phyloP scores from a whole-genome alignment of 2,329 filamentous ascomycete species.

The Pseudopyrenochaeta lycopersici region DNA sequence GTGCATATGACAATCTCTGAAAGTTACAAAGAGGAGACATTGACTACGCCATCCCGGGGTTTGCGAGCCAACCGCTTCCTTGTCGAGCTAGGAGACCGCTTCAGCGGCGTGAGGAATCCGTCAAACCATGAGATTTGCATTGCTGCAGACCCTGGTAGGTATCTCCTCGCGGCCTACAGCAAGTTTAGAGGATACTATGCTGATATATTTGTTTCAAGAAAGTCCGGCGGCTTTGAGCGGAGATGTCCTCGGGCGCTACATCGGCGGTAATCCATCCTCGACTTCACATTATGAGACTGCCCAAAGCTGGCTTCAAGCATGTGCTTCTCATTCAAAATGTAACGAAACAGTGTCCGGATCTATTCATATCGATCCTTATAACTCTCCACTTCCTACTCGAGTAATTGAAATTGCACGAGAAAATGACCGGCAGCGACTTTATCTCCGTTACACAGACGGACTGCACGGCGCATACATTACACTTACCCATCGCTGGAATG shows the following conservation, averaged over 20 bases:
- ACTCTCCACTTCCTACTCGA: not conserved
- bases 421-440: not conserved
- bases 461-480: not conserved
- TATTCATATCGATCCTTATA: not conserved
- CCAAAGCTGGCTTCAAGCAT: not conserved
- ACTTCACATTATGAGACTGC: not conserved
- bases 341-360: not conserved
- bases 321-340: not conserved
- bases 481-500: not conserved
- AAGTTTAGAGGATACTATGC: not conserved
- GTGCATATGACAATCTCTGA: slow-evolving; percentile 1
- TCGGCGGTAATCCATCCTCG: not conserved
- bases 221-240: not conserved
- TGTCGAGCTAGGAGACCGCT: not conserved
- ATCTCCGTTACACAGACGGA: not conserved
- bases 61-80: not conserved
- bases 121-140: not conserved
- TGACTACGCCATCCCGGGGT: not conserved
- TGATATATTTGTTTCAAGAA: not conserved
- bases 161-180: too few species aligned
- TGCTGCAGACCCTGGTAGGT: not conserved
- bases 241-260: not conserved
- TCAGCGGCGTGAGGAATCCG: not conserved
- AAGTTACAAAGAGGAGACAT: not conserved
- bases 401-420: not conserved